Conservation (phyloP, 352 stramenopile species). For the Achlya hypogyna region DNA sequence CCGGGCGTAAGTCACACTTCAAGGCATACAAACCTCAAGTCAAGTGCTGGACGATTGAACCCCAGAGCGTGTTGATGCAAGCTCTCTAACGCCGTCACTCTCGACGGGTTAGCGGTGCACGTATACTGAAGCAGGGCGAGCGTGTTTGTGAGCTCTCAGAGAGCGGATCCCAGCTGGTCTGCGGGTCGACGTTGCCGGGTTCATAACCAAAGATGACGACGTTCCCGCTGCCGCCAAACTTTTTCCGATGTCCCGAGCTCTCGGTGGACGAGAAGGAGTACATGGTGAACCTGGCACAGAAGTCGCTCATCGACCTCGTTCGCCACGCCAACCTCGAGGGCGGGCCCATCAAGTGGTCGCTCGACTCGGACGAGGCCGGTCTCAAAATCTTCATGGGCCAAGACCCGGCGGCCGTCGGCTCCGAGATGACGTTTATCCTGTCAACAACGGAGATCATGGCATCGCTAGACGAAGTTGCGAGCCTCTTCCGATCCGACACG, state of each 20-base stretch:
- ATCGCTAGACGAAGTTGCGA: constrained; percentile 66
- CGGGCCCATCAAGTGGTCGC: constrained; percentile 70
- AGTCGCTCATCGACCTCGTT: constrained; percentile 75
- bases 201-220: background rate
- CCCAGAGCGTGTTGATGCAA: background rate
- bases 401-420: constrained; percentile 5
- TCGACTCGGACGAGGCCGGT: constrained; percentile 52
- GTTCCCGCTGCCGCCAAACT: constrained; percentile 64
- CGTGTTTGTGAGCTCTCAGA: background rate
- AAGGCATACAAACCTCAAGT: background rate
- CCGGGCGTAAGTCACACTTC: background rate
- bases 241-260: constrained; percentile 51
- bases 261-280: constrained; percentile 61
- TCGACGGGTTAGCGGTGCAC: too few relatives aligned
- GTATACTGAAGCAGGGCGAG: background rate
- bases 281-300: constrained; percentile 62
- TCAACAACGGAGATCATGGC: constrained; percentile 64
- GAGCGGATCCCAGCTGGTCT: too few relatives aligned
- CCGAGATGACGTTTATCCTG: constrained; percentile 27
- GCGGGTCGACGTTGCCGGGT: too few relatives aligned
- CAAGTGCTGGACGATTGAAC: background rate
- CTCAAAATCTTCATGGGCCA: constrained; percentile 68
- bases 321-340: constrained; percentile 60
- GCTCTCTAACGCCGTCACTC: background rate
- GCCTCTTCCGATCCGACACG: constrained; percentile 75